phyloP scores from a whole-genome alignment of 495 filamentous ascomycete species.

The Lentithecium fluviatile region DNA sequence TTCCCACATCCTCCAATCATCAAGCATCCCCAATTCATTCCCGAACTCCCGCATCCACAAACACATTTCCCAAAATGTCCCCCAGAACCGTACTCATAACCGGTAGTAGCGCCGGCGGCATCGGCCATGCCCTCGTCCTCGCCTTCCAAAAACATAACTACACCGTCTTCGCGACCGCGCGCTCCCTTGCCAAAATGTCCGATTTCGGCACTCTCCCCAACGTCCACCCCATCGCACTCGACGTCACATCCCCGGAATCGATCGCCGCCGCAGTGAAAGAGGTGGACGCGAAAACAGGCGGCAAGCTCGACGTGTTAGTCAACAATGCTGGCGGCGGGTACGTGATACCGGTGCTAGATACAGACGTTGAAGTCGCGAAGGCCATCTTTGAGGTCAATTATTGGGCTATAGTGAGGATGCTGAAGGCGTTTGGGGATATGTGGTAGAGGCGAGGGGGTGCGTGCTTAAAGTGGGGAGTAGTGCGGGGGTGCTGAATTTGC shows the following conservation, averaged over 20 bases:
- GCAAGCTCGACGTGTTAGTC: conserved; percentile 61
- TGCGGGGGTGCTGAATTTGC: conserved; percentile 48
- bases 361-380: conserved; percentile 51
- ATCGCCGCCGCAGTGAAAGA: conserved; percentile 50
- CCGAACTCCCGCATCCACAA: no score
- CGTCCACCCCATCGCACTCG: conserved; percentile 24
- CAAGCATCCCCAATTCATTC: no score
- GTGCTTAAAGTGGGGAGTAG: conserved; percentile 57
- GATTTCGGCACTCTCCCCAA: conserved; percentile 5
- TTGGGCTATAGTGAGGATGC: conserved; percentile 56
- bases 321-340: conserved; percentile 64
- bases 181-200: conserved; percentile 41
- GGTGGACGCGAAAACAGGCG: conserved; percentile 53
- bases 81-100: conserved; percentile 46
- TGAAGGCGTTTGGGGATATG: conserved; percentile 55
- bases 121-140: conserved; percentile 47
- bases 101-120: conserved; percentile 50
- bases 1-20: no score
- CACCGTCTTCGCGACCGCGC: conserved; percentile 49
- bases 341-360: conserved; percentile 55
- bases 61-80: background rate
- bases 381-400: conserved; percentile 63
- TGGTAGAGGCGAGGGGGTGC: conserved; percentile 53
- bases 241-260: conserved; percentile 53
- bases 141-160: conserved; percentile 45